Base-by-base conservation (phyloP, 2,329 filamentous ascomycete genomes). In the Arthrobotrys entomopaga region DNA sequence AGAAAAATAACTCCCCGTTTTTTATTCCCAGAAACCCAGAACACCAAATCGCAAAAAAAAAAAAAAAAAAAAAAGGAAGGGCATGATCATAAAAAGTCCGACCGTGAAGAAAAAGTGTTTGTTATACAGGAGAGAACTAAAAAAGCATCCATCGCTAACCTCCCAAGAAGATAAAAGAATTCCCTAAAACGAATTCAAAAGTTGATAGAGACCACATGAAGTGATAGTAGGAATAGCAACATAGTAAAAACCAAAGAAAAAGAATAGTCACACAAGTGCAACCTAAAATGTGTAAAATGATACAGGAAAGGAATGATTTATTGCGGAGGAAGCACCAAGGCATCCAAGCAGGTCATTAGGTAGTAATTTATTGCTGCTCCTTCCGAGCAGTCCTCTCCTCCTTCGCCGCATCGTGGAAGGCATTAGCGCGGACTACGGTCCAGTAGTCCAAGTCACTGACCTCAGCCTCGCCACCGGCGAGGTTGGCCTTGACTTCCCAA, bases 401-500 rank as follows among this genome's bases (percentile, higher is more conserved):
- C 0, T 91, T 88, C 0, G 90, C 94, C 3, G 93, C 90, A 75
- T 85, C 86, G 78, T 89, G 89, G 80, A 98, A 89, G 26, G 90
- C 94, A 77, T 96, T 88, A n/a, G 93, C 92, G 34, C 94, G 88
- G 81, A 91, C 90, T 80, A 98, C 82, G 1, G 93, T 97, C 83
- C 95, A 90, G 58, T 97, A 88, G 80, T 98, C 95, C 50, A 99
- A 85, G 80, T 98, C 95, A 5, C 94, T 98, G 43, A 97, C 89
- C 80, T 96, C 98, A 0, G 87, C 86, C 79, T 90, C 88, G 20
- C 75, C 42, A 80, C 92, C 90, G 22, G 87, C 87, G 16, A 97
- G 86, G 81, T 89, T 89, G 81, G 97, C 86, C 80, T 94, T 92
- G 42, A 98, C 92, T 83, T 99, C 95, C 79, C 95, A 93, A 79